Evolutionary conservation across 192 early-diverging fungal genomes (phyloP), one percentile per base, ranked within the genome.

Genomic region (Coemansia sp.): DNA sequence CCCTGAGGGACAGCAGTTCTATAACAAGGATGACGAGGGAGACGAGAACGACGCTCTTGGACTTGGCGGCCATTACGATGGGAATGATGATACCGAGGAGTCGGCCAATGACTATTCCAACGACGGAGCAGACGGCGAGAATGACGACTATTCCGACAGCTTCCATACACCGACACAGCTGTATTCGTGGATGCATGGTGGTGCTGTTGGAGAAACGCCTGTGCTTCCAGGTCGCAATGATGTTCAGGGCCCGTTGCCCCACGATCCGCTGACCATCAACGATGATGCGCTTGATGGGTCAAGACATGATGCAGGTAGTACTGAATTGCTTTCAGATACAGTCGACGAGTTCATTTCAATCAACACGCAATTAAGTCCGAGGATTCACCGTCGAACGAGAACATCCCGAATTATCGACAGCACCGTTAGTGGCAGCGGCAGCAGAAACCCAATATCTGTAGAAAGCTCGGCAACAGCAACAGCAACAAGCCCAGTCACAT

Each of bases 291-390:
- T 22, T 36, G 43, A 26, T 26, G 26, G 26, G 26, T 26, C 26
- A 22, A 62, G 42, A 40, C 10, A 16, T 8, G 11, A 52, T 22
- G 13, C 36, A 64, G 63, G 59, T 4, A 40, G 26, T 26, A 10
- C 42, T 19, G 61, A 26, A 22, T 26, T 37, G 26, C 19, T 4
- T 21, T 16, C 36, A 8, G 62, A 26, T 18, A 21, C 3, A 4
- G 63, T 26, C 4, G 51, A 52, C 26, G 72, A 74, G n/a, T 59
- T 45, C 22, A 74, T 68, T 39, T 41, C 57, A 12, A 65, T 74
- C 9, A 65, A 68, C 48, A 68, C 72, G 8, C 72, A 74, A 32
- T 22, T 61, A 22, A 74, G 72, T 12, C 72, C 66, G 16, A 32
- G 40, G 40, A 18, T 59, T 5, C 57, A 59, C 57, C 8, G 57